phyloP scores from a whole-genome alignment of 164 flowering plant genomes.

The Platanus orientalis region DNA sequence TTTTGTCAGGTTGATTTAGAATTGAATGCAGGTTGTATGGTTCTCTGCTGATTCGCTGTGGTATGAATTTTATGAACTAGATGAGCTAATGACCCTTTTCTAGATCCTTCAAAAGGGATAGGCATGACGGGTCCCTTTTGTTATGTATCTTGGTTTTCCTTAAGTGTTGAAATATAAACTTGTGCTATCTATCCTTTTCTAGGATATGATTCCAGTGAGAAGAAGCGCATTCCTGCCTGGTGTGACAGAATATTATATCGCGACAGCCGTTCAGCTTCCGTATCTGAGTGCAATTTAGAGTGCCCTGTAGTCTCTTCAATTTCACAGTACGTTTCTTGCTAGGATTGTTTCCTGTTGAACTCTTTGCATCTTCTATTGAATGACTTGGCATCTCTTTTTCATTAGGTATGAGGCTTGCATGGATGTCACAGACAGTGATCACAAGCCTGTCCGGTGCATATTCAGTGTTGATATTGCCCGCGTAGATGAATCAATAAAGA shows the following conservation, averaged over 20 bases:
- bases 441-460: constrained; percentile 94
- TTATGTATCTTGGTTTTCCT: neutral
- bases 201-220: constrained; percentile 99
- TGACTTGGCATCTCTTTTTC: constrained; percentile 1
- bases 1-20: neutral
- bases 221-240: constrained; percentile 99
- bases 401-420: constrained; percentile 93
- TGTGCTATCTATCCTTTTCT: constrained; percentile 11
- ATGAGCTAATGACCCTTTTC: neutral
- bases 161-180: constrained; percentile 3
- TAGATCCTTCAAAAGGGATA: neutral
- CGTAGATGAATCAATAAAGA: constrained; percentile 73
- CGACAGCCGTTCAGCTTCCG: constrained; percentile 55
- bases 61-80: neutral
- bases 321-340: constrained; percentile 46
- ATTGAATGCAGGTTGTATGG: neutral
- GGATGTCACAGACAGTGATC: constrained; percentile 98
- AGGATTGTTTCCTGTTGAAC: neutral
- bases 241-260: constrained; percentile 93
- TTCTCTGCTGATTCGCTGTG: neutral
- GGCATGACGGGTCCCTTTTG: too few relatives aligned
- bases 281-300: constrained; percentile 61
- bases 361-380: neutral
- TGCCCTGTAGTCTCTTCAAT: constrained; percentile 79
- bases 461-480: constrained; percentile 59